These are phyloP conservation scores for Amanita thiersii DNA, from an alignment of 768 basidiomycete genomes.

Conservation along the genomic window DNA sequence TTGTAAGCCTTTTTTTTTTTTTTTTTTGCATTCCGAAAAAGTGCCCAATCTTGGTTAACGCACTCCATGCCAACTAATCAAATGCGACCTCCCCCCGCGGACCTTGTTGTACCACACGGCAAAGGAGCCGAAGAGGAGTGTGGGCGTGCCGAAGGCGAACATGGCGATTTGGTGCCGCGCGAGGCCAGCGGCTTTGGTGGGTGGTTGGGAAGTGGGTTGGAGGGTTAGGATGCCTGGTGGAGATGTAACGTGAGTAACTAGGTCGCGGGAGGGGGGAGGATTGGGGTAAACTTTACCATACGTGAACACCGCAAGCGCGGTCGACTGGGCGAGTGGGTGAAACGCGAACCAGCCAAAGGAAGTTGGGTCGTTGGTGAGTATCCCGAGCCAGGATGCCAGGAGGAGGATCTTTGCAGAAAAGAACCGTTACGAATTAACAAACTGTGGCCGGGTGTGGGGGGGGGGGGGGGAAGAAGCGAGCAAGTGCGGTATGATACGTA, in stretches of 20 bases:
- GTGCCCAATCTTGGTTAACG: no score
- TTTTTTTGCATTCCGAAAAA: no score
- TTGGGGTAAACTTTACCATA: slow-evolving; percentile 46
- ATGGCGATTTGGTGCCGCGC: slow-evolving; percentile 62
- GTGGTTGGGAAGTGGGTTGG: slow-evolving; percentile 62
- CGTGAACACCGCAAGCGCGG: slow-evolving; percentile 47
- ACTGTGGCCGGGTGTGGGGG: no score
- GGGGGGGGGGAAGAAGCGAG: no score
- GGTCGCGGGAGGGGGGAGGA: neutral
- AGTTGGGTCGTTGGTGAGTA: slow-evolving; percentile 37
- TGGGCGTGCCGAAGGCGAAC: slow-evolving; percentile 45
- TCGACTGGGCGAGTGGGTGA: slow-evolving; percentile 57
- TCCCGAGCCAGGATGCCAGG: slow-evolving; percentile 33
- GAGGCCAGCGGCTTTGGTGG: slow-evolving; percentile 59
- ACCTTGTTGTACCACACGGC: slow-evolving; percentile 60
- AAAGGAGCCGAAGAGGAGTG: slow-evolving; percentile 50
- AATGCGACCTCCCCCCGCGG: slow-evolving; percentile 42
- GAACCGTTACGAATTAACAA: no score
- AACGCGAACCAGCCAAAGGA: slow-evolving; percentile 53
- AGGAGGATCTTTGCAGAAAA: slow-evolving; percentile 34
- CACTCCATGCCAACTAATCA: slow-evolving; percentile 73
- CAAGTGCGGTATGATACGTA: neutral
- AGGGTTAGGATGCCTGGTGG: slow-evolving; percentile 64
- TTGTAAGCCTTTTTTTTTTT: no score
- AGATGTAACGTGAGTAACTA: neutral